Conservation (phyloP, 768 basidiomycete genomes). For the Termitomyces sp. region DNA sequence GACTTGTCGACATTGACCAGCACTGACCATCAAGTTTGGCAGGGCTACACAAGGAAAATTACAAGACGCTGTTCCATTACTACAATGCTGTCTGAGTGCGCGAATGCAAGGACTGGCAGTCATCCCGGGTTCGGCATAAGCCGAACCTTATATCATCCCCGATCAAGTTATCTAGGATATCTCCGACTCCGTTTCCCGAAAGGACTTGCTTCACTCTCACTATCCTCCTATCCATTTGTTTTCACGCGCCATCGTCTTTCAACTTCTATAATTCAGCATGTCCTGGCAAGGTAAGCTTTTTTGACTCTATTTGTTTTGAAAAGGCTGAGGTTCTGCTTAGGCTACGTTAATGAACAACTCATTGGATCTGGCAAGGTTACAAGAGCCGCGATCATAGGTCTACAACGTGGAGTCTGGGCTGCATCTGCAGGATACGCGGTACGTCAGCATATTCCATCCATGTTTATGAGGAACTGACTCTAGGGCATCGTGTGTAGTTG, state of each 20-base stretch:
- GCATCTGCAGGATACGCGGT: constrained; percentile 52
- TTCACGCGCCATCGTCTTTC: background rate
- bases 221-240: constrained; percentile 5
- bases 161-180: constrained; percentile 12
- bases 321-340: constrained; percentile 29
- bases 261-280: constrained; percentile 33
- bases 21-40: too few relatives aligned
- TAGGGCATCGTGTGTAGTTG: constrained; percentile 37
- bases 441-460: constrained; percentile 19
- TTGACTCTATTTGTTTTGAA: background rate
- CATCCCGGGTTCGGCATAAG: background rate
- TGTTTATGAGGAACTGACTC: background rate
- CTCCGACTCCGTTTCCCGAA: constrained; percentile 11
- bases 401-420: constrained; percentile 77
- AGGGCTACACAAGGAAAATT: too few relatives aligned
- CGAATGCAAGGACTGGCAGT: too few relatives aligned
- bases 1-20: too few relatives aligned
- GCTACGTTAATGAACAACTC: constrained; percentile 79
- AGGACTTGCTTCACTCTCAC: background rate
- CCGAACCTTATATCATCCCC: constrained; percentile 9
- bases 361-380: constrained; percentile 68
- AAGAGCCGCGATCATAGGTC: constrained; percentile 74
- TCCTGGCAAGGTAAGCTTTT: constrained; percentile 60
- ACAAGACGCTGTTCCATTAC: too few relatives aligned
- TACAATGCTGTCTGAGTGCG: too few relatives aligned